Conservation (phyloP, 148 eudicot species). For the Amaranthus palmeri region DNA sequence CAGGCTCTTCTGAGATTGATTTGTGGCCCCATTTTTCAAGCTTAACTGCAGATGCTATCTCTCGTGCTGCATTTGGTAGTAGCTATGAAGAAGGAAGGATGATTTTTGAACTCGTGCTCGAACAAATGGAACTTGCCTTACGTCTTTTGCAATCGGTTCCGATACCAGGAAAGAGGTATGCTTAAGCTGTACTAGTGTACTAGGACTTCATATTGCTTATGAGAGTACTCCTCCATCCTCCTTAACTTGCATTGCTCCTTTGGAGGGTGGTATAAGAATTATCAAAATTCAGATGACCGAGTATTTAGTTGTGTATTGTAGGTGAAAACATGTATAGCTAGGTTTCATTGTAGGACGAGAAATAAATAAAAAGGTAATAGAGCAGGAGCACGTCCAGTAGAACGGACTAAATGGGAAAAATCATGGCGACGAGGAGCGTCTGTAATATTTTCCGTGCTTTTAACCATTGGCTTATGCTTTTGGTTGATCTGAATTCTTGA, state of each 20-base stretch:
- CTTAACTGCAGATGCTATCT: conserved; percentile 44
- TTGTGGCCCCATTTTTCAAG: conserved; percentile 41
- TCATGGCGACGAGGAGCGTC: no score
- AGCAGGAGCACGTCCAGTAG: no score
- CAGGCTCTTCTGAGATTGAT: conserved; percentile 35
- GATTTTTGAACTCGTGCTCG: conserved; percentile 44
- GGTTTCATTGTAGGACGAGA: no score
- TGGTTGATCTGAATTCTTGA: no score
- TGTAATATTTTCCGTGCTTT: no score
- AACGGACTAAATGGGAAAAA: no score
- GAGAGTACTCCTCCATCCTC: not conserved
- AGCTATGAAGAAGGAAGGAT: conserved; percentile 40
- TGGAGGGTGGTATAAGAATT: not conserved
- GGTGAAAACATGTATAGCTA: no score
- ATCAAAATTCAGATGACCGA: not conserved
- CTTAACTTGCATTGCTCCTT: no score
- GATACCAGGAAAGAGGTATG: conserved; percentile 52
- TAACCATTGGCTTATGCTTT: no score
- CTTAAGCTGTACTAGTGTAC: not conserved
- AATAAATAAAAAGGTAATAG: no score
- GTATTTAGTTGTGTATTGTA: no score
- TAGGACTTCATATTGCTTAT: not conserved
- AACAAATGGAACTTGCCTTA: conserved; percentile 27
- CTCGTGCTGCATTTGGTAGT: conserved; percentile 54
- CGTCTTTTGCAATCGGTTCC: conserved; percentile 21